Conservation (phyloP, 1,284 basidiomycete species). For the Moesziomyces globuligerus region DNA sequence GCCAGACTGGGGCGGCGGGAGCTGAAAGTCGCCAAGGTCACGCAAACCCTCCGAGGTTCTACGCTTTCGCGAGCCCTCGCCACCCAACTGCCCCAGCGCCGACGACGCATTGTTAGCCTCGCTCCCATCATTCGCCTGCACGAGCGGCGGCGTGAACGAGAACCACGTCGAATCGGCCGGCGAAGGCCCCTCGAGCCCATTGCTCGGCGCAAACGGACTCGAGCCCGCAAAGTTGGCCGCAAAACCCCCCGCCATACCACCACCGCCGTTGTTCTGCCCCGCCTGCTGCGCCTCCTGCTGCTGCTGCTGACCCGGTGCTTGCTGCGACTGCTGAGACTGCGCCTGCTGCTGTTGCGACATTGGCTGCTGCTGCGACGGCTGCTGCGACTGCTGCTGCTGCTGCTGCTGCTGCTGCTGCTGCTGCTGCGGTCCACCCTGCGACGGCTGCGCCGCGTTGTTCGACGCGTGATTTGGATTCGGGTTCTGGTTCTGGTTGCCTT, state of each 20-base stretch:
- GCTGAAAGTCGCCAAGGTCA: constrained; percentile 40
- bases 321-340: constrained; percentile 6
- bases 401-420: constrained; percentile 8
- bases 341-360: constrained; percentile 5
- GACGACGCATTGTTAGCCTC: constrained; percentile 15
- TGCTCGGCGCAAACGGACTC: constrained; percentile 27
- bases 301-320: constrained; percentile 2
- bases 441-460: constrained; percentile 13
- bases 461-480: constrained; percentile 11
- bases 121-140: constrained; percentile 25
- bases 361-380: constrained; percentile 3
- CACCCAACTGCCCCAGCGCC: constrained; percentile 45
- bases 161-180: constrained; percentile 58
- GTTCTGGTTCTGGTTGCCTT: constrained; percentile 9
- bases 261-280: constrained; percentile 2
- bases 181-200: constrained; percentile 38
- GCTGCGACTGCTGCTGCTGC: constrained; percentile 9
- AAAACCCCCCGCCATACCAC: constrained; percentile 13
- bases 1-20: constrained; percentile 41
- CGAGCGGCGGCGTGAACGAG: constrained; percentile 49
- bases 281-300: constrained; percentile 2
- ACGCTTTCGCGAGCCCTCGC: constrained; percentile 49
- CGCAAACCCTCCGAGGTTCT: constrained; percentile 21
- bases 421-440: constrained; percentile 3
- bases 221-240: constrained; percentile 17